Evolutionary conservation across 768 basidiomycete species (phyloP).

Genomic region (Gymnopilus dilepis): DNA sequence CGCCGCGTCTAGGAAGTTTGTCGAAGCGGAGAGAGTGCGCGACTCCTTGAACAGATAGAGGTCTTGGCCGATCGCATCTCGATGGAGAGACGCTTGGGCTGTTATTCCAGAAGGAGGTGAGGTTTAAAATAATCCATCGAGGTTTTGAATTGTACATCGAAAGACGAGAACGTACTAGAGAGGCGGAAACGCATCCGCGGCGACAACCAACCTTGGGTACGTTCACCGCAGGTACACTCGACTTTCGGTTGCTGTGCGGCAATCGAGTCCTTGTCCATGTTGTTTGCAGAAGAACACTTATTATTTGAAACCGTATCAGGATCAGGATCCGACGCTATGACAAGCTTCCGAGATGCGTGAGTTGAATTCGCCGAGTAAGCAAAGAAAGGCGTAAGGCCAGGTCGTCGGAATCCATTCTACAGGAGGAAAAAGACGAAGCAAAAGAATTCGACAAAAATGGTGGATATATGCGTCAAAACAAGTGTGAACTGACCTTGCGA

Average conservation of each 20-base stretch:
- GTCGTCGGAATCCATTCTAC: constrained; percentile 33
- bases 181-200: neutral
- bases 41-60: too few species aligned
- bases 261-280: neutral
- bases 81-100: too few species aligned
- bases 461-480: neutral
- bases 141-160: too few species aligned
- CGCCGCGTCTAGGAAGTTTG: neutral
- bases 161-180: neutral
- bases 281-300: too few species aligned
- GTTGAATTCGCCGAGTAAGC: neutral
- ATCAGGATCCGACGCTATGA: neutral
- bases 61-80: too few species aligned
- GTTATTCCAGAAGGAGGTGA: too few species aligned
- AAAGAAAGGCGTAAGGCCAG: neutral
- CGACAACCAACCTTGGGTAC: neutral
- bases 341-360: neutral
- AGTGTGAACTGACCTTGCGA: neutral
- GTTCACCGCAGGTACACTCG: neutral
- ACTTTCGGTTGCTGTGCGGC: neutral
- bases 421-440: neutral
- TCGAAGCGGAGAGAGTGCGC: too few species aligned
- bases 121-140: neutral
- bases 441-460: neutral
- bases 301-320: neutral